Evolutionary conservation across 192 early-diverging fungal species (phyloP).

Genomic region (Chytriomyces sp.): DNA sequence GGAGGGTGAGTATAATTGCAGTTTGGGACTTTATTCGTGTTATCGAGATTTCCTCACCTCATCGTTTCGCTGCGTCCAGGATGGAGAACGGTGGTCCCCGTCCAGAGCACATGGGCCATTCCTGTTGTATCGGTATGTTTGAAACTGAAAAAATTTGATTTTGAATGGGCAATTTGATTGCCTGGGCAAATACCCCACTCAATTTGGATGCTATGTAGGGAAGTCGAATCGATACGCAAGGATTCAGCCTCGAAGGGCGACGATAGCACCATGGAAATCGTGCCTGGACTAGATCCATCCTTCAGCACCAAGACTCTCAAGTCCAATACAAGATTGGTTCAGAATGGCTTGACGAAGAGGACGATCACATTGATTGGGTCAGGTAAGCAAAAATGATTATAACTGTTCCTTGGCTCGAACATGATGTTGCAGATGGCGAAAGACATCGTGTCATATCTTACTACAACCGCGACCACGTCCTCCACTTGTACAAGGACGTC

Average conservation of each 20-base stretch:
- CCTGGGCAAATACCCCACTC: not conserved
- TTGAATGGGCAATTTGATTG: too few relatives aligned
- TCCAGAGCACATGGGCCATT: constrained; percentile 3
- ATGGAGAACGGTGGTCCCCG: constrained; percentile 4
- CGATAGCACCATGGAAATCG: not conserved
- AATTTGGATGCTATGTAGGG: not conserved
- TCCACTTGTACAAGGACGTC: not conserved
- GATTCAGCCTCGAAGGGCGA: not conserved
- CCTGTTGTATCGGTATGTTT: constrained; percentile 11
- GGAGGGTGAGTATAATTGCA: not conserved
- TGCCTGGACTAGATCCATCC: not conserved
- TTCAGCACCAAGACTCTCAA: not conserved
- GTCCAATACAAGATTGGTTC: not conserved
- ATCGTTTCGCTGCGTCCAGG: not conserved
- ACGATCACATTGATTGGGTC: not conserved
- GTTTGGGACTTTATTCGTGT: not conserved
- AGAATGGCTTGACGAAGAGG: not conserved
- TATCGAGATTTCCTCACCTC: not conserved
- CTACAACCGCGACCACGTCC: not conserved
- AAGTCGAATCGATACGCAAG: not conserved
- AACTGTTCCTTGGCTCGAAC: too few relatives aligned
- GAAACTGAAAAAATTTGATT: not conserved
- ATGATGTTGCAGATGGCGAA: too few relatives aligned
- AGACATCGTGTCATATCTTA: not conserved
- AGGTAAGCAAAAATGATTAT: too few relatives aligned